phyloP scores from a whole-genome alignment of 257 asterid genomes.

The Anisodus tanguticus region DNA sequence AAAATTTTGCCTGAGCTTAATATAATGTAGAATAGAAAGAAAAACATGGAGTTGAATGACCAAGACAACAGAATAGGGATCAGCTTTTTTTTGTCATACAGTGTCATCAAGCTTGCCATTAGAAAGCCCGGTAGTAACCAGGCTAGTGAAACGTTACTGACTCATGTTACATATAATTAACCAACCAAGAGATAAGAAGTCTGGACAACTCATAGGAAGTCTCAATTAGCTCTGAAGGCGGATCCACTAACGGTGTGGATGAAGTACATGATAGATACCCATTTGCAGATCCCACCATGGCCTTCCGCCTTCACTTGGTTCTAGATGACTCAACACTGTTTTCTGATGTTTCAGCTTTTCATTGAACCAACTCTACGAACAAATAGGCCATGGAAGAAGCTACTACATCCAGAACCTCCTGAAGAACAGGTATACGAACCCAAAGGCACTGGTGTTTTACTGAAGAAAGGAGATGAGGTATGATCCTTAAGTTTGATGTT shows the following conservation, averaged over 20 bases:
- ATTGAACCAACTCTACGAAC: constrained; percentile 79
- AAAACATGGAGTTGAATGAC: not conserved
- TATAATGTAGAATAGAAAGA: not conserved
- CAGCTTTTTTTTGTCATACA: not conserved
- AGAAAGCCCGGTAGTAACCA: not conserved
- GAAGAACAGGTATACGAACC: constrained; percentile 68
- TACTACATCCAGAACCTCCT: constrained; percentile 68
- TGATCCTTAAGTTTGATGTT: not conserved
- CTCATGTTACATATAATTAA: not conserved
- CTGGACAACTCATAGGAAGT: not conserved
- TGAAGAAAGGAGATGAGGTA: constrained; percentile 98
- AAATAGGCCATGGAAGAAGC: constrained; percentile 68
- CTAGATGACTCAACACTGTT: not conserved
- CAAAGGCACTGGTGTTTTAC: constrained; percentile 61
- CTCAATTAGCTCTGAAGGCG: not conserved
- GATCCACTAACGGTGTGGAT: not conserved
- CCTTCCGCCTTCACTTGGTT: constrained; percentile 18
- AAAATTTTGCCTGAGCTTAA: not conserved
- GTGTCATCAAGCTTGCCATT: not conserved
- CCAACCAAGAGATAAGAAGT: constrained; percentile 13
- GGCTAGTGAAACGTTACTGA: not conserved
- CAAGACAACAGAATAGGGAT: not conserved
- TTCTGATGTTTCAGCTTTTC: constrained; percentile 60
- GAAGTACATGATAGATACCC: not conserved
- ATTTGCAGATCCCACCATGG: not conserved